These are phyloP conservation scores for Syncephalis plumigaleata DNA, from an alignment of 371 early-diverging fungal genomes.

Conservation along the genomic window DNA sequence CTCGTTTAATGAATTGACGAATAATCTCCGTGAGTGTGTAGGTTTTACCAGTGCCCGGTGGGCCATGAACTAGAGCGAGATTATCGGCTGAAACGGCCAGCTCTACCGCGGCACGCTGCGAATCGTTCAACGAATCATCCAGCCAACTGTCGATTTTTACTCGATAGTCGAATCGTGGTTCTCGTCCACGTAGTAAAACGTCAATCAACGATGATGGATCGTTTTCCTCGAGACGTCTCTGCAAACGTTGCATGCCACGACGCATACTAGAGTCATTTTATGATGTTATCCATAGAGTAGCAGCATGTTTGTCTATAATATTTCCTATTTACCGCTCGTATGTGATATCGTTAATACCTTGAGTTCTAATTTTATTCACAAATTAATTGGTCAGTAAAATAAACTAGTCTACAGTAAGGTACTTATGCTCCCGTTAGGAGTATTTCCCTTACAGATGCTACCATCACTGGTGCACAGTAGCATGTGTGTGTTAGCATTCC, in stretches of 20 bases:
- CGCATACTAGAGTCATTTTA: constrained; percentile 10
- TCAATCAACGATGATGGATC: constrained; percentile 11
- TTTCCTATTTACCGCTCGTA: constrained; percentile 32
- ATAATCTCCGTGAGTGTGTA: constrained; percentile 79
- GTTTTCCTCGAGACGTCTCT: constrained; percentile 6
- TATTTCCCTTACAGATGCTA: too few relatives aligned
- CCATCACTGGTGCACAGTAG: too few relatives aligned
- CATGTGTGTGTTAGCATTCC: too few relatives aligned
- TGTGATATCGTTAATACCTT: constrained; percentile 62
- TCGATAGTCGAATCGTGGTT: constrained; percentile 16
- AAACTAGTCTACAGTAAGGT: too few relatives aligned
- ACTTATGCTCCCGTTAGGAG: too few relatives aligned
- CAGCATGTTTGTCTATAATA: neutral
- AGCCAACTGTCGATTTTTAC: constrained; percentile 17
- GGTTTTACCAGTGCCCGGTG: constrained; percentile 92
- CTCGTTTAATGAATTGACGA: constrained; percentile 45
- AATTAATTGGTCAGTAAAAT: neutral
- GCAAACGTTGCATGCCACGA: constrained; percentile 8
- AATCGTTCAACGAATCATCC: constrained; percentile 49
- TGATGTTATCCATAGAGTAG: constrained; percentile 6
- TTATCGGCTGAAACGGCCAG: constrained; percentile 43
- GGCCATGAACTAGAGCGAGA: constrained; percentile 72
- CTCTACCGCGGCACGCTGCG: constrained; percentile 56
- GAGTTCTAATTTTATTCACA: constrained; percentile 8
- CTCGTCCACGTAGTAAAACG: constrained; percentile 20